Base-by-base conservation (phyloP, 306 rosid genomes). In the Vigna reflexopilosa region DNA sequence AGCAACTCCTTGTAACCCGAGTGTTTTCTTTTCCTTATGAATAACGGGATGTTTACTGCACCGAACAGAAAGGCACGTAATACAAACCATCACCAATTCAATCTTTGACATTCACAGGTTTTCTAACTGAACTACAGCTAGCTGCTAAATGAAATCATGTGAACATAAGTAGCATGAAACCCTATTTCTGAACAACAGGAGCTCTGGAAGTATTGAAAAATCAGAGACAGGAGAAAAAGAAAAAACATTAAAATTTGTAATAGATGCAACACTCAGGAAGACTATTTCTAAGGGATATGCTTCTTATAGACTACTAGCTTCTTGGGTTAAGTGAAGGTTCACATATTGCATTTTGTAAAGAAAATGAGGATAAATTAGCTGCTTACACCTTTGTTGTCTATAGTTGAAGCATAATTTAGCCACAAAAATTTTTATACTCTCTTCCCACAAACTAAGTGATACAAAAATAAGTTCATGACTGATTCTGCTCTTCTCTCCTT, bases 31-130 rank as follows among this genome's bases (percentile, higher is more conserved):
- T 47, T 32, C 47, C 65, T 49, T 65, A 28, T 4, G 15, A 59
- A 77, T 67, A 67, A 40, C 4, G 40, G 72, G 72, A 63, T 50
- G 77, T 62, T 30, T 56, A 15, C 50, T 7, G 3, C 49, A 77
- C 4, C 4, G 34, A 63, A 34, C 59, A 49, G 72, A 72, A 65
- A 55, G 22, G 19, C 70, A 70, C 6, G 38, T 8, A 75, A 75
- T 13, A 52, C n/a, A 75, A 34, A 44, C 67, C 48, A 68, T 61
- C 36, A 45, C 59, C 73, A 76, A 30, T 64, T 55, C 49, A 38
- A 57, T 48, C 47, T 55, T 57, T 30, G 50, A 36, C 7, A 44
- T 28, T 44, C 56, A 30, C 34, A 67, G 22, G 9, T 65, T 40
- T 22, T 32, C 47, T 15, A 4, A 28, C 5, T 69, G 45, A 72